These are phyloP conservation scores for Oxyria digyna DNA, from an alignment of 148 eudicot genomes.

Conservation along the genomic window DNA sequence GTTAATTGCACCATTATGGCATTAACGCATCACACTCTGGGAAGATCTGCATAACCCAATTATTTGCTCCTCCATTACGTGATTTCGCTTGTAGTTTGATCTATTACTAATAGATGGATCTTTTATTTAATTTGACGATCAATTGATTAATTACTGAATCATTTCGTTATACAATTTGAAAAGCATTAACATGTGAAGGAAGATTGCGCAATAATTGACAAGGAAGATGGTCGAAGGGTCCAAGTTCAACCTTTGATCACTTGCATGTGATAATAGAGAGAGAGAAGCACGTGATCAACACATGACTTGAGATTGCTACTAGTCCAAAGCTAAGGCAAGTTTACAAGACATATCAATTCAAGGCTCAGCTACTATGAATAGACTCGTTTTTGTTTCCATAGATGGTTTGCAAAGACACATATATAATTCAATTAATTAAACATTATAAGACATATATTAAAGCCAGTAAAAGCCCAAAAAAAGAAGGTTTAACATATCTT, in stretches of 20 bases:
- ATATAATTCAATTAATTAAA: not conserved
- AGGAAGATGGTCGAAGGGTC: not conserved
- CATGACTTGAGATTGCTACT: not conserved
- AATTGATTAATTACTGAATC: too few relatives aligned
- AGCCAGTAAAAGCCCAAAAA: not conserved
- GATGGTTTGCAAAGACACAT: not conserved
- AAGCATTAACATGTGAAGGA: not conserved
- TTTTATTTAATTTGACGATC: too few relatives aligned
- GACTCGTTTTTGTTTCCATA: not conserved
- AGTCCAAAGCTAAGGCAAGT: not conserved
- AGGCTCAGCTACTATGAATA: not conserved
- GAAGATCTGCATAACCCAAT: not conserved
- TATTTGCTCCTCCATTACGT: not conserved
- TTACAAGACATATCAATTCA: not conserved
- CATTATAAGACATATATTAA: not conserved
- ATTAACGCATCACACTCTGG: slow-evolving; percentile 2
- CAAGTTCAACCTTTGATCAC: not conserved
- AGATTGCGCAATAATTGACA: not conserved
- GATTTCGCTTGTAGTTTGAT: too few relatives aligned
- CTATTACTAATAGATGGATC: too few relatives aligned
- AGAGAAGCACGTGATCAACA: not conserved
- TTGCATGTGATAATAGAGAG: not conserved
- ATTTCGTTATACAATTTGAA: too few relatives aligned
- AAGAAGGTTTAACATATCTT: not conserved
- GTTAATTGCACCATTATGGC: not conserved